Conservation (phyloP, 495 filamentous ascomycete genomes). For the Aspergillus indologenus region DNA sequence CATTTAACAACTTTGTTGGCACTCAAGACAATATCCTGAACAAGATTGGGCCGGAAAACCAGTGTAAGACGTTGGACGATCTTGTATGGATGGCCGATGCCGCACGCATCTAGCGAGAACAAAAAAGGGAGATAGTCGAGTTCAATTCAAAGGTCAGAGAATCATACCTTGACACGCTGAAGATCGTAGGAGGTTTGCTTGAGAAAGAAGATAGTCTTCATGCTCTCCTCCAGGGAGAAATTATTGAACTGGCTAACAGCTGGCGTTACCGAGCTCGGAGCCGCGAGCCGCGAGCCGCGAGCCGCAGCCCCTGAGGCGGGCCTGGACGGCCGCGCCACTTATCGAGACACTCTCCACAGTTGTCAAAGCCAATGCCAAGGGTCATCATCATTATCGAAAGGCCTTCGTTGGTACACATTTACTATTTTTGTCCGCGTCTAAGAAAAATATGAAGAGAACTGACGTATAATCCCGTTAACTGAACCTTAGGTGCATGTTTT, state of each 20-base stretch:
- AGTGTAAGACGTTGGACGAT: constrained; percentile 14
- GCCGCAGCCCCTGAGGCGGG: constrained; percentile 40
- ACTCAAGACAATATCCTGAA: constrained; percentile 10
- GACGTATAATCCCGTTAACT: too few species aligned
- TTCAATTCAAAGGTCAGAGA: background rate
- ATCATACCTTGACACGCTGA: background rate
- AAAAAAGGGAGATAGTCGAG: background rate
- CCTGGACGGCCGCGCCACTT: constrained; percentile 41
- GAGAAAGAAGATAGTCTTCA: constrained; percentile 14
- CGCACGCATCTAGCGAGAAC: constrained; percentile 4
- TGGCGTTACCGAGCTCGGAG: constrained; percentile 30
- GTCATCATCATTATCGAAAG: background rate
- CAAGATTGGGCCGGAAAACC: constrained; percentile 5
- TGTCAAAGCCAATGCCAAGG: constrained; percentile 22
- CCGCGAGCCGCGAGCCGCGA: background rate
- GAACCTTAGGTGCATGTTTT: too few species aligned
- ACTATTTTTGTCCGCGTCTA: too few species aligned
- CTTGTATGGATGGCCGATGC: background rate
- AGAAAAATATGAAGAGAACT: too few species aligned
- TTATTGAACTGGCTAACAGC: constrained; percentile 32
- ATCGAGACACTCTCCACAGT: constrained; percentile 25
- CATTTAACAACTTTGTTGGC: constrained; percentile 50
- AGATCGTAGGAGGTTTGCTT: background rate
- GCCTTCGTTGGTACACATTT: background rate
- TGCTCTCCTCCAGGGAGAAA: constrained; percentile 21